Base-by-base conservation (phyloP, 352 stramenopile species). In the Globisporangium alternatum region DNA sequence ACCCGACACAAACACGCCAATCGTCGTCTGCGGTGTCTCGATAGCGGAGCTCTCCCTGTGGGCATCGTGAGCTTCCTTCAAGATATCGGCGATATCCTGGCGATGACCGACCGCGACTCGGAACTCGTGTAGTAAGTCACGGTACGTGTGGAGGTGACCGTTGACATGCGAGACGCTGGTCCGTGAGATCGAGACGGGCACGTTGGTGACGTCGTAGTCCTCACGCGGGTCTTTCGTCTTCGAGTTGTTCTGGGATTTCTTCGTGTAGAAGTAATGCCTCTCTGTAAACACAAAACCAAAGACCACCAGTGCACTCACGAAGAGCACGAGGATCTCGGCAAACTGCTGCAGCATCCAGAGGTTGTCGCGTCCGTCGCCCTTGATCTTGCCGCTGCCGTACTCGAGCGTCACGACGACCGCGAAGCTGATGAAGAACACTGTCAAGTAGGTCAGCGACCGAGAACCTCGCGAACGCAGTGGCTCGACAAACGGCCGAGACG, bases 261-360 rank as follows among this genome's bases (percentile, higher is more conserved):
- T 54, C 7, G 4, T 43, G 2, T 41, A 10, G 43, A 55, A 41
- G 22, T 55, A 19, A n/a, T 39, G 4, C 37, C 37, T 63, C 57
- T 63, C 57, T 6, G n/a, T 22, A 43, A 53, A 56, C 19, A 55
- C 45, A 43, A 63, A 63, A 9, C 25, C 43, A 15, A 52, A 63
- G 13, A 63, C 57, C n/a, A 55, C 41, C 12, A 63, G 45, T 19
- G 43, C 43, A 21, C 37, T 55, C 15, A n/a, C 57, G 43, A 63
- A 63, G 28, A 63, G 41, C 25, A 47, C 31, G 13, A 5, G 8
- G 43, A 56, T 63, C 57, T 63, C 57, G 10, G 28, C n/a, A 25
- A 63, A 63, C 33, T 63, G 57, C 57, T 63, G 57, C n/a, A 63
- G 43, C 19, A 55, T 56, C 57, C 57, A 63, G 8, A 63, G 45